Conservation (phyloP, 2,329 filamentous ascomycete genomes). For the Chrysoporthe cubensis region DNA sequence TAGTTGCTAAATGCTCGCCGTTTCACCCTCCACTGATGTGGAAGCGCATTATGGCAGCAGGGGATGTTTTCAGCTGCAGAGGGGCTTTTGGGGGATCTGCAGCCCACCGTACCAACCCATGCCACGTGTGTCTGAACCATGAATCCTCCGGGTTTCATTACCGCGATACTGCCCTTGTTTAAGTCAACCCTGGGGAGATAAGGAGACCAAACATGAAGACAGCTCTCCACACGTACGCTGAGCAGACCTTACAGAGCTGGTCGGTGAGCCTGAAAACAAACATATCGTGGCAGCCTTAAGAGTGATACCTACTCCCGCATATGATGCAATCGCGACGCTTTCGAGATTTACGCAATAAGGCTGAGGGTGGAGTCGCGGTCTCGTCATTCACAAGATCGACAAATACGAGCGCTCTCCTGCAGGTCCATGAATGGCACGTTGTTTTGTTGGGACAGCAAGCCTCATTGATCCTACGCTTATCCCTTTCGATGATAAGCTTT, state of each 20-base stretch:
- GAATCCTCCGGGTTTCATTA: neutral
- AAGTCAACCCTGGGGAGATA: neutral
- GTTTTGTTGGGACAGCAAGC: constrained; percentile 8
- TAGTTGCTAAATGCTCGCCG: neutral
- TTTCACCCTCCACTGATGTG: neutral
- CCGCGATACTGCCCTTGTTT: neutral
- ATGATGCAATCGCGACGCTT: neutral
- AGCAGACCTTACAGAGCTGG: neutral
- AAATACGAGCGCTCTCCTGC: constrained; percentile 1
- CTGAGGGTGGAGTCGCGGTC: neutral
- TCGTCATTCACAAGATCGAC: neutral
- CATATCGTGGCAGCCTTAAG: neutral
- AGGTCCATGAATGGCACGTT: neutral
- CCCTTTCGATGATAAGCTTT: neutral
- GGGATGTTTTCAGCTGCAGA: neutral
- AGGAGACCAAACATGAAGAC: neutral
- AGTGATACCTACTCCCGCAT: neutral
- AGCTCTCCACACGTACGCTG: neutral
- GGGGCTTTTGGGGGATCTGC: neutral
- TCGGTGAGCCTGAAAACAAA: neutral
- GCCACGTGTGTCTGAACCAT: constrained; percentile 1
- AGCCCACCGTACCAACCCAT: neutral
- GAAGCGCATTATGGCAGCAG: neutral
- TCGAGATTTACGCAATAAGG: neutral
- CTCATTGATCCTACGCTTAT: constrained; percentile 10